phyloP scores from a whole-genome alignment of 805 yeast species.

The Yarrowia phangngaensis region DNA sequence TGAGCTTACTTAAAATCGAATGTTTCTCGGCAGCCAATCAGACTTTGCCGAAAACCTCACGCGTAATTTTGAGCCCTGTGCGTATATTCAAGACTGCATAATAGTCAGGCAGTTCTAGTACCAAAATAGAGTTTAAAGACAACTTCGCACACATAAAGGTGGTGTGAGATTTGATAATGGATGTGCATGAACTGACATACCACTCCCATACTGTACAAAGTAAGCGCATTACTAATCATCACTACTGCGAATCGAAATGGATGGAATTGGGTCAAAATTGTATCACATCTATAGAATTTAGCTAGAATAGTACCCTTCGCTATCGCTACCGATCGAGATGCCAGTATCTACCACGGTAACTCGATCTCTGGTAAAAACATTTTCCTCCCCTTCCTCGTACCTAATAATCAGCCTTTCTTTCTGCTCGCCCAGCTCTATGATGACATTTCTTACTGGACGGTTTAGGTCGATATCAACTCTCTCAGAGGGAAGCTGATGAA shows the following conservation, averaged over 20 bases:
- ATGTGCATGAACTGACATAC: too few relatives aligned
- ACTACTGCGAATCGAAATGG: too few relatives aligned
- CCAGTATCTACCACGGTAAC: not conserved
- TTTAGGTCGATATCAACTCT: too few relatives aligned
- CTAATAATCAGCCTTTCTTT: not conserved
- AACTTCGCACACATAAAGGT: too few relatives aligned
- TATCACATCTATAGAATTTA: too few relatives aligned
- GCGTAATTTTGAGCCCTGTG: conserved; percentile 4
- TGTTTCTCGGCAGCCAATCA: conserved; percentile 25
- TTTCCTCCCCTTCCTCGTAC: not conserved
- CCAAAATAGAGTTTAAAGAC: conserved; percentile 2
- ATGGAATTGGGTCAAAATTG: too few relatives aligned
- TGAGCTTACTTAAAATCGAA: conserved; percentile 25
- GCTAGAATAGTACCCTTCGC: conserved; percentile 11
- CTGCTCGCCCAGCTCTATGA: conserved; percentile 3
- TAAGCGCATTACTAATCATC: too few relatives aligned
- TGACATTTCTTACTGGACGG: not conserved
- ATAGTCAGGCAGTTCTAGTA: conserved; percentile 23
- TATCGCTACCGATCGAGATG: not conserved
- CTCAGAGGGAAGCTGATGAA: too few relatives aligned
- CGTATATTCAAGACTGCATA: not conserved
- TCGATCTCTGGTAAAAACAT: not conserved
- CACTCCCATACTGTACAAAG: too few relatives aligned
- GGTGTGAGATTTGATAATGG: too few relatives aligned
- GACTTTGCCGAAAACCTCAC: conserved; percentile 6